These are phyloP conservation scores for Geotrichum klebahnii DNA, from an alignment of 1,139 yeast species.

Conservation along the genomic window DNA sequence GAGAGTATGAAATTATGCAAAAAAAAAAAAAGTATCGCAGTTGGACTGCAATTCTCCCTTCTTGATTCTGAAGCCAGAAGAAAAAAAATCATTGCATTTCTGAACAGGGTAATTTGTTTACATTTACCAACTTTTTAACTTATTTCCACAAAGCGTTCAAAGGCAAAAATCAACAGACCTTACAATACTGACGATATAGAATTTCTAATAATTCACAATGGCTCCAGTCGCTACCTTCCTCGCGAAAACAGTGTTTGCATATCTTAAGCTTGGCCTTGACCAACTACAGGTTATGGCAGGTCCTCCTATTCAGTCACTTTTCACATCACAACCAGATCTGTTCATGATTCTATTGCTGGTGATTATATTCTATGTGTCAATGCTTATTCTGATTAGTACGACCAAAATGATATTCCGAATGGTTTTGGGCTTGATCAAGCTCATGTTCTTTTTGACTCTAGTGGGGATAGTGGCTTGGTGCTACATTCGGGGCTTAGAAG, in stretches of 20 bases:
- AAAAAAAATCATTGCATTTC: too few species aligned
- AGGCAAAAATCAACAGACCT: too few species aligned
- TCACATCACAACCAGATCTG: conserved; percentile 30
- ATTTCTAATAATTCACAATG: too few species aligned
- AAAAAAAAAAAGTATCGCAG: too few species aligned
- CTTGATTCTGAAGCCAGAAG: too few species aligned
- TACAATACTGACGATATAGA: too few species aligned
- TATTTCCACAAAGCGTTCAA: conserved; percentile 8
- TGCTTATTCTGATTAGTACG: conserved; percentile 32
- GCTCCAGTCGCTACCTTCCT: conserved; percentile 12
- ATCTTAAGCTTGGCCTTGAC: conserved; percentile 6
- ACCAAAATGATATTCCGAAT: conserved; percentile 33
- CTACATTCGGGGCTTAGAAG: conserved; percentile 30
- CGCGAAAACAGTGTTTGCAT: conserved; percentile 3
- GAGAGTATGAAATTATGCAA: too few species aligned
- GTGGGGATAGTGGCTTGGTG: conserved; percentile 28
- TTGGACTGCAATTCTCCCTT: too few species aligned
- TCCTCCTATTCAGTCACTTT: conserved; percentile 24
- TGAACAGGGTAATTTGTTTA: neutral
- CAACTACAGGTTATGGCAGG: conserved; percentile 20
- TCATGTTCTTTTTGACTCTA: conserved; percentile 25
- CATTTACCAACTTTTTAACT: too few species aligned
- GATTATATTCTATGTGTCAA: conserved; percentile 32
- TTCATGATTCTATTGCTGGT: conserved; percentile 29
- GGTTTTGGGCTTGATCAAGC: conserved; percentile 29